Base-by-base conservation (phyloP, 2,329 filamentous ascomycete genomes). In the Calonectria crousiana region DNA sequence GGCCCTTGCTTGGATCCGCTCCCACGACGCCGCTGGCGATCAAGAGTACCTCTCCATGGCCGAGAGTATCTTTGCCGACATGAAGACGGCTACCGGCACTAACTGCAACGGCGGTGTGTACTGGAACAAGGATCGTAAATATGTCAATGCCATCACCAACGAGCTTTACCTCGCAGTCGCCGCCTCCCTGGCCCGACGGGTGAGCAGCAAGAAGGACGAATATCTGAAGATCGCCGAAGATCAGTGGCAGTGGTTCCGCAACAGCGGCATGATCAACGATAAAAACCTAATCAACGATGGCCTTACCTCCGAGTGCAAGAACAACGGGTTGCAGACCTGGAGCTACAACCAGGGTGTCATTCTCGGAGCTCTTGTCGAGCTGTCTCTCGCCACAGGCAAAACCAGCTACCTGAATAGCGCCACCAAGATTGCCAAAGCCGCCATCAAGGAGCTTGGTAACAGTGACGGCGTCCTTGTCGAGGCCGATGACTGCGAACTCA, bases 271-370 rank as follows among this genome's bases (percentile, higher is more conserved):
- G 82, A 89, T 91, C 83, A 90, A 90, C 80, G 68, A 76, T 13
- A 82, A 89, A 14, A 82, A 84, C 23, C 85, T 90, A 34, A 84
- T 91, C 82, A 90, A 91, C 76, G 90, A 92, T 77, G 90, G 90
- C 26, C 84, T 92, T 65, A 81, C 83, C 72, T 77, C 70, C 18
- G 81, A 83, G 3, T 91, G 90, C 83, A 85, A 85, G 74, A 91
- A 90, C 83, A 89, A 91, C 78, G 84, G 84, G 16, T 83, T 86
- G 14, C 86, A 86, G 36, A 88, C 87, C 0, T 91, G 87, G 85
- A 87, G 86, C 0, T 92, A 92, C 83, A 92, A 92, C 83, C 90
- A 92, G 78, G 90, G 90, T 68, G 89, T 91, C 67, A 84, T 92
- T 65, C 86, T 92, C 30, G 88, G 89, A 14, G 90, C 84, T 0